Evolutionary conservation across 202 grass and related monocot species (phyloP), one percentile per base, ranked within the genome.

Genomic region (Panicum hallii): DNA sequence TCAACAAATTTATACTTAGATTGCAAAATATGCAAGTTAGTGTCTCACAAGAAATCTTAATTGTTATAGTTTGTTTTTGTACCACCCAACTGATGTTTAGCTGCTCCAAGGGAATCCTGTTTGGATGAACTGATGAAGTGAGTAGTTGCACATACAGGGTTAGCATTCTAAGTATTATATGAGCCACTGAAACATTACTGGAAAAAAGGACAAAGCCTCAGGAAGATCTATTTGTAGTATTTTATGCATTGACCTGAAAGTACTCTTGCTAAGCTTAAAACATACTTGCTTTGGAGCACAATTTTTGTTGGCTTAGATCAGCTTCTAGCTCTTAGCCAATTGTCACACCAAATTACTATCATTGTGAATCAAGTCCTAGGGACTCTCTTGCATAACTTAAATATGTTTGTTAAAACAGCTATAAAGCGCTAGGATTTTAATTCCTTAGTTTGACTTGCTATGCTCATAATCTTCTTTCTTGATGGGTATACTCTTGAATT

Each of bases 401-500:
- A 41, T 64, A 38, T 83, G 30, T 41, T 50, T 40, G 22, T 22
- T 13, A 34, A 20, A 41, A 48, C 53, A 42, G 5, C n/a, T 43
- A 11, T 11, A 1, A 5, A 10, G 36, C 3, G 36, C 36, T 38
- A 38, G 2, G 36, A 38, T 38, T 38, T 38, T 38, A 38, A 62
- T 61, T 32, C 44, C 6, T 26, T 62, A 61, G 30, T 79, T 15
- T 82, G 79, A 56, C 26, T 41, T 10, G 1, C 56, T 32, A 74
- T 75, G 14, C 20, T 85, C 20, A 58, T 89, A 41, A 69, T 32
- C 32, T 32, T 32, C 32, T 2, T 32, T 32, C 32, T 76, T 86
- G 32, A 64, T 53, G 4, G 28, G 28, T 70, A 44, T 47, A 47
- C 19, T 92, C 72, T 84, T 66, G 50, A 90, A 84, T 87, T 79